Percentiles rank a stretch among this genome's conserved stretches.
phyloP scores from a whole-genome alignment of 2,329 filamentous ascomycete genomes.

The Berkeleyomyces rouxiae region DNA sequence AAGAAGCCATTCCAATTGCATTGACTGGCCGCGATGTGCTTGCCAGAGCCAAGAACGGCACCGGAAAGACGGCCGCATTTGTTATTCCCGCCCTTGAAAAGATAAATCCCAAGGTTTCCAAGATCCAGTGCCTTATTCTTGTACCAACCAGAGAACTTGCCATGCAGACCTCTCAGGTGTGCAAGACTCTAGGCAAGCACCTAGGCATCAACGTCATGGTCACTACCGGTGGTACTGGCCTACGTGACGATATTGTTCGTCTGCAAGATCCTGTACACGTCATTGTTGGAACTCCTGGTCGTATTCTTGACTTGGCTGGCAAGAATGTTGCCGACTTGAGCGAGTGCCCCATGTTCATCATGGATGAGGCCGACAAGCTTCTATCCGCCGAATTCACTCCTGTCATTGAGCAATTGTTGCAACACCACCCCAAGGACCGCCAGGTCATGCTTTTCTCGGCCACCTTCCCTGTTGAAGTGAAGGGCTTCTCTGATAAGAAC shows the following conservation, averaged over 20 bases:
- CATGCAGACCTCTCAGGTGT: conserved; percentile 96
- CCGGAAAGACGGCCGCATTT: conserved; percentile 95
- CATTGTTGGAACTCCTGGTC: conserved; percentile 88
- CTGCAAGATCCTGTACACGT: conserved; percentile 91
- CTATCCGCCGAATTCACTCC: conserved; percentile 93
- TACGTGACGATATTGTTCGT: conserved; percentile 93
- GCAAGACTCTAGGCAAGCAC: conserved; percentile 95
- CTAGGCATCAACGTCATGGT: conserved; percentile 98
- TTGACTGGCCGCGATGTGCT: conserved; percentile 90
- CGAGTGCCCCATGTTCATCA: conserved; percentile 94
- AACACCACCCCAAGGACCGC: conserved; percentile 90
- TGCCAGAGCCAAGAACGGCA: conserved; percentile 94
- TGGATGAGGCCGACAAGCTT: conserved; percentile 98
- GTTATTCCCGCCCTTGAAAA: conserved; percentile 89
- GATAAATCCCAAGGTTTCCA: conserved; percentile 90
- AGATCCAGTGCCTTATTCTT: conserved; percentile 90
- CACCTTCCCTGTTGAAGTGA: conserved; percentile 92
- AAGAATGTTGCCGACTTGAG: conserved; percentile 94
- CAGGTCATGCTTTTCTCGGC: conserved; percentile 99
- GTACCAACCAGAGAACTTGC: conserved; percentile 94
- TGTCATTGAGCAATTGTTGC: conserved; percentile 87
- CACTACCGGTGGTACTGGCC: conserved; percentile 84
- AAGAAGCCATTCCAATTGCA: conserved; percentile 95
- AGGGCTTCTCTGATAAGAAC: conserved; percentile 96
- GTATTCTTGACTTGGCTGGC: conserved; percentile 88